Conservation (phyloP, 2,329 filamentous ascomycete genomes). For the Ophiostoma triangulosporum region DNA sequence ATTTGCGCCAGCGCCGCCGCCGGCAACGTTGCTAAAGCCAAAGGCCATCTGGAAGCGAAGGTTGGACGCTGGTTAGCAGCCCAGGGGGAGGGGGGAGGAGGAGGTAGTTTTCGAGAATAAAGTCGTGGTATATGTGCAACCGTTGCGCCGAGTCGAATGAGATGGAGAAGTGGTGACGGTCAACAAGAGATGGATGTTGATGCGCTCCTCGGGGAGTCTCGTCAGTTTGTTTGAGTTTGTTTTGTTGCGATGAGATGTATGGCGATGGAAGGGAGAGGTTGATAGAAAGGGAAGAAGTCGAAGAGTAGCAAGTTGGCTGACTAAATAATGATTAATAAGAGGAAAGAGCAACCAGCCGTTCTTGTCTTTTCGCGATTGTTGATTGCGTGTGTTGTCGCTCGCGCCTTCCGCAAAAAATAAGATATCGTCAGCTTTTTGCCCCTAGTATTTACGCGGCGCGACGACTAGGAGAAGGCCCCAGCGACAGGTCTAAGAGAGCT, state of each 20-base stretch:
- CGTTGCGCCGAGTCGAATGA: background rate
- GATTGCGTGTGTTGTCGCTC: background rate
- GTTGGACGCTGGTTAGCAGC: constrained; percentile 5
- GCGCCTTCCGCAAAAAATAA: background rate
- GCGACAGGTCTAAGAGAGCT: background rate
- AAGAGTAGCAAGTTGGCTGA: background rate
- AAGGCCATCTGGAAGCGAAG: constrained; percentile 42
- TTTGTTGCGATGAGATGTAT: background rate
- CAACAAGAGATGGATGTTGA: background rate
- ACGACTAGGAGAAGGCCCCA: background rate
- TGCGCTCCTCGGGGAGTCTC: background rate
- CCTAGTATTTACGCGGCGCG: constrained; percentile 3
- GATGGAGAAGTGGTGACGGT: background rate
- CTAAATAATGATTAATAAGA: background rate
- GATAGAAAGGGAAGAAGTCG: background rate
- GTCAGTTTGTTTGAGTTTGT: background rate
- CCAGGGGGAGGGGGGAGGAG: constrained; percentile 4
- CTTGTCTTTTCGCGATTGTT: background rate
- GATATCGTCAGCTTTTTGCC: constrained; percentile 1
- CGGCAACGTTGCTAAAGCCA: constrained; percentile 38
- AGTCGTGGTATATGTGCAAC: background rate
- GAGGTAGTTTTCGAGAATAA: background rate
- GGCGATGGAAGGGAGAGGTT: background rate
- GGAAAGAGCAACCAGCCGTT: background rate
- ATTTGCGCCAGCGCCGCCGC: constrained; percentile 28